phyloP scores from a whole-genome alignment of 495 filamentous ascomycete genomes.

The Penicillium nucicola region DNA sequence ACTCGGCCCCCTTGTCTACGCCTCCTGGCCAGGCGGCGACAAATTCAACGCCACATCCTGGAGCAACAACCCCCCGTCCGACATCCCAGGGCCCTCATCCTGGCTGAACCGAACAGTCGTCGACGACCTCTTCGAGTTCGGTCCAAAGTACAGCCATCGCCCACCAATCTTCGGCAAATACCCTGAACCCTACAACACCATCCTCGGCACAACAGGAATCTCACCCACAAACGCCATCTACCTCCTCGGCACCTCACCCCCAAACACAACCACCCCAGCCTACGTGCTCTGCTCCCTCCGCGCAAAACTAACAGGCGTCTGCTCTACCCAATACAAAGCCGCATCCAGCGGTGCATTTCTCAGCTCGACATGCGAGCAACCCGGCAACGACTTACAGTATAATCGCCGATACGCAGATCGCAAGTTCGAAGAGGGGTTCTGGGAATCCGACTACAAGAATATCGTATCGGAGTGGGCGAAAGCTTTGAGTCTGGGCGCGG shows the following conservation, averaged over 20 bases:
- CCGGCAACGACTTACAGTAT: constrained; percentile 49
- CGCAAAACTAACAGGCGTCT: constrained; percentile 54
- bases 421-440: constrained; percentile 27
- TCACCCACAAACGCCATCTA: constrained; percentile 54
- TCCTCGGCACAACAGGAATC: constrained; percentile 50
- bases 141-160: constrained; percentile 40
- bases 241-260: constrained; percentile 53
- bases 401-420: constrained; percentile 21
- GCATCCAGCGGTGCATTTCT: constrained; percentile 53
- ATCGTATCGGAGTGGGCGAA: constrained; percentile 56
- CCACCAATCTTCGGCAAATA: constrained; percentile 64
- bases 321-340: constrained; percentile 60
- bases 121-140: constrained; percentile 69
- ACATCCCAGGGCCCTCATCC: constrained; percentile 24
- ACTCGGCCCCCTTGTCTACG: constrained; percentile 60
- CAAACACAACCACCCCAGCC: constrained; percentile 11
- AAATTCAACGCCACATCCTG: constrained; percentile 34
- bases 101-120: constrained; percentile 58
- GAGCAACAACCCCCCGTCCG: constrained; percentile 8
- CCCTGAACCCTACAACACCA: constrained; percentile 61
- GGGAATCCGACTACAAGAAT: constrained; percentile 54
- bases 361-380: constrained; percentile 55
- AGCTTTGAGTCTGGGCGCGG: constrained; percentile 56
- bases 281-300: constrained; percentile 64
- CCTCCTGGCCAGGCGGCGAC: constrained; percentile 47